Evolutionary conservation across 2,329 filamentous ascomycete genomes (phyloP), one percentile per base, ranked within the genome.

Genomic region (Sclerotinia sclerotiorum): DNA sequence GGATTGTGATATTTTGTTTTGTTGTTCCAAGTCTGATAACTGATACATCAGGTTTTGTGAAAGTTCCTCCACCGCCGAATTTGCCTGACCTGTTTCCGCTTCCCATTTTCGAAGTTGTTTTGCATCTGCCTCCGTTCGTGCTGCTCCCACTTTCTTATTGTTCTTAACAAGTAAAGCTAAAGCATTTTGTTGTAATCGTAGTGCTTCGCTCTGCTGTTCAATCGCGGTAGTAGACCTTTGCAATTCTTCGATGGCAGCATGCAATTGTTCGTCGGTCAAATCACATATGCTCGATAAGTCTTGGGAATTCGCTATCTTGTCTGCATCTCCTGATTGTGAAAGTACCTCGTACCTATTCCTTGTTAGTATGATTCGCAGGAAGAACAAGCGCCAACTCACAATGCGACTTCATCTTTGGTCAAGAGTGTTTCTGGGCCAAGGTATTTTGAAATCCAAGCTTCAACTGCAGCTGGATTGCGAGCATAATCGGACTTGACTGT

Each of bases 171-270:
- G 80, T 32, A 85, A 77, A 46, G 82, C 82, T 65, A 91, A 77
- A 13, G 88, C 87, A 72, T 86, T 84, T 69, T 87, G 85, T 76
- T 92, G 89, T 63, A 84, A 81, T 68, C 84, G 83, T 24, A 92
- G 76, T 0, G 84, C 81, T 74, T 87, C 85, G 39, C 84, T 88
- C 74, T 92, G 89, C 77, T 85, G 84, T 70, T 85, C 82, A 39
- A 92, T 90, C 24, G 83, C 84, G 24, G 83, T 83, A 0, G 90
- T 91, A 1, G 89, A 90, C 49, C 81, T 81, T 69, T 85, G 83
- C n/a, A 93, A 80, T 65, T 89, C 85, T 3, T 84, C 82, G 62
- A 90, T 87, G 21, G 90, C 89, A 52, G 80, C 78, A 65, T 82
- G 81, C 67, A 92, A 80, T 64, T 91, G 87, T 35, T 84, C 80